Evolutionary conservation across 2,329 filamentous ascomycete species (phyloP).

Genomic region (Xylariaceae sp.): DNA sequence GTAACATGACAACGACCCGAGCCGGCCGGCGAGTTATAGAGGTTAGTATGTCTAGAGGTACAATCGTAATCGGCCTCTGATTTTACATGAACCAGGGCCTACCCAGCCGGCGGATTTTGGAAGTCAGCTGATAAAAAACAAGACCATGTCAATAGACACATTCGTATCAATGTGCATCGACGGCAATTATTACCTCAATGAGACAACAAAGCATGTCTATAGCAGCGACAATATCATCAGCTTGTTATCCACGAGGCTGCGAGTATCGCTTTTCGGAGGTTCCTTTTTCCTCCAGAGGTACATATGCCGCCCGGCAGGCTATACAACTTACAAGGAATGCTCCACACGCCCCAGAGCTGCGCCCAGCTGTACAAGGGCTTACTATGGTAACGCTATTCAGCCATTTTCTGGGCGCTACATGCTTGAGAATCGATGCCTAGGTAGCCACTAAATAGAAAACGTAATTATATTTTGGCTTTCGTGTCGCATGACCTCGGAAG

Average conservation of each 20-base stretch:
- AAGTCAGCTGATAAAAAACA: constrained; percentile 25
- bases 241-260: not conserved
- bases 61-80: constrained; percentile 9
- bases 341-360: constrained; percentile 19
- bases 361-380: too few relatives aligned
- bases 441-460: too few relatives aligned
- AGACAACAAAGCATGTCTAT: not conserved
- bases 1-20: constrained; percentile 19
- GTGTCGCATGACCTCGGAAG: too few relatives aligned
- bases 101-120: constrained; percentile 23
- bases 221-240: not conserved
- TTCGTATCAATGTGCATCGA: constrained; percentile 4
- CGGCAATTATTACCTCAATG: constrained; percentile 8
- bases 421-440: too few relatives aligned
- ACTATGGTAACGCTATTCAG: too few relatives aligned
- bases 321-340: not conserved
- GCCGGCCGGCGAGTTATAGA: constrained; percentile 17
- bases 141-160: constrained; percentile 4
- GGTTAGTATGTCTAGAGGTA: constrained; percentile 1
- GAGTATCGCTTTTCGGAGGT: not conserved
- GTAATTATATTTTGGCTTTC: too few relatives aligned
- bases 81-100: constrained; percentile 19
- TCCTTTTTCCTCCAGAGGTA: not conserved
- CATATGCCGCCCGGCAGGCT: not conserved
- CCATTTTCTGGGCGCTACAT: too few relatives aligned